Conservation (phyloP, 257 asterid genomes). For the Striga asiatica region DNA sequence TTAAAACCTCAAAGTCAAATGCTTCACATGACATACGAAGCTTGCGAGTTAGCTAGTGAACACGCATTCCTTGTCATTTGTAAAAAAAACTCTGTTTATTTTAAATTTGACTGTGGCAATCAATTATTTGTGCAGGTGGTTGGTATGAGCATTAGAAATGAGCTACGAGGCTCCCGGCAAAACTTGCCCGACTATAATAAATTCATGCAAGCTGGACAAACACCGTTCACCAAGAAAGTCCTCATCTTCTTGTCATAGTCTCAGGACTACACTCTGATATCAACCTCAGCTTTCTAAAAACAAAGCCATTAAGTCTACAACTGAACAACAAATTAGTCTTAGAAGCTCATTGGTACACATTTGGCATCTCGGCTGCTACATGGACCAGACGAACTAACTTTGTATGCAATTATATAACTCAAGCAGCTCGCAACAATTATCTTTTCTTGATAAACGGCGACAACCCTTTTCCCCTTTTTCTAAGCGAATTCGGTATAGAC, state of each 20-base stretch:
- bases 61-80: too few species aligned
- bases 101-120: too few species aligned
- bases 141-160: conserved; percentile 71
- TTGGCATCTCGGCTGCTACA: conserved; percentile 13
- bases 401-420: conserved; percentile 11
- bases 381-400: conserved; percentile 28
- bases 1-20: too few species aligned
- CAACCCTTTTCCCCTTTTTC: conserved; percentile 33
- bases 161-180: conserved; percentile 45
- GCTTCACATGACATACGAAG: too few species aligned
- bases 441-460: conserved; percentile 21
- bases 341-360: conserved; percentile 65
- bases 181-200: conserved; percentile 39
- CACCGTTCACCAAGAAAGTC: conserved; percentile 33
- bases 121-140: conserved; percentile 38
- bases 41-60: too few species aligned
- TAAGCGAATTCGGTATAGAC: conserved; percentile 59
- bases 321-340: conserved; percentile 38
- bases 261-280: conserved; percentile 47
- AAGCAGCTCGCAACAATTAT: conserved; percentile 17
- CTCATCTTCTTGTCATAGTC: conserved; percentile 40
- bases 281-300: conserved; percentile 27
- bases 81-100: too few species aligned
- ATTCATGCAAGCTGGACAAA: conserved; percentile 42
- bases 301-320: conserved; percentile 19